A percentile compares a stretch with the other conserved stretches of the same genome.
Evolutionary conservation across 768 basidiomycete genomes (phyloP).

Genomic region (Collybia sp.): DNA sequence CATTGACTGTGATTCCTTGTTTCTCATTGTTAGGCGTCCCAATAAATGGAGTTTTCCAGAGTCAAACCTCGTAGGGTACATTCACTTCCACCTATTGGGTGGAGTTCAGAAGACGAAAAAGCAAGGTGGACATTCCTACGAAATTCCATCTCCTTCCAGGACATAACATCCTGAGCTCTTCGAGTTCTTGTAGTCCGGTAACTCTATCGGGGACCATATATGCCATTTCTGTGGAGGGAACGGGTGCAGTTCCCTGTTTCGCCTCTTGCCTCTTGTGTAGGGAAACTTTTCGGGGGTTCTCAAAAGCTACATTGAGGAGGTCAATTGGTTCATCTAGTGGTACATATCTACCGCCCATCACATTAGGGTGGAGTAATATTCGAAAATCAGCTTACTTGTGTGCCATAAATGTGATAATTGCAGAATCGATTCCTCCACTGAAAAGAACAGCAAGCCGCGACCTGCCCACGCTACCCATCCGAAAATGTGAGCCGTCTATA

Average conservation of each 20-base stretch:
- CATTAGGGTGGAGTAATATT: conserved; percentile 1
- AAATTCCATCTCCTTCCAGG: conserved; percentile 88
- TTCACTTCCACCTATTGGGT: conserved; percentile 71
- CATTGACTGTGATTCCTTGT: conserved; percentile 62
- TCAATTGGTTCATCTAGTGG: conserved; percentile 82
- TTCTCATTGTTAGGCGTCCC: not conserved
- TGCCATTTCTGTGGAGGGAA: conserved; percentile 9
- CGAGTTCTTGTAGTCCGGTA: conserved; percentile 72
- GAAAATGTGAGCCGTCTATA: conserved; percentile 2
- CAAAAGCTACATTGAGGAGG: conserved; percentile 90
- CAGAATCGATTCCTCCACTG: conserved; percentile 94
- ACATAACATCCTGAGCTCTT: conserved; percentile 73
- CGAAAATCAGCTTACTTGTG: conserved; percentile 45
- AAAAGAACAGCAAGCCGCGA: conserved; percentile 83
- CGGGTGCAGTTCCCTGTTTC: conserved; percentile 8
- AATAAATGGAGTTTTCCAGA: not conserved
- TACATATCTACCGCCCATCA: conserved; percentile 48
- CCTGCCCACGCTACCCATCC: conserved; percentile 23
- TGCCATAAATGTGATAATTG: conserved; percentile 76
- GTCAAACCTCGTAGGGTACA: conserved; percentile 66
- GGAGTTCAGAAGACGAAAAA: conserved; percentile 4
- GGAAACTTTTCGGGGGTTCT: conserved; percentile 81
- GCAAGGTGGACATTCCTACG: conserved; percentile 35
- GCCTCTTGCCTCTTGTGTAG: conserved; percentile 30
- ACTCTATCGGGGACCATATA: conserved; percentile 89